Conservation (phyloP, 2,329 filamentous ascomycete species). For the Fonsecaea pugnacius region DNA sequence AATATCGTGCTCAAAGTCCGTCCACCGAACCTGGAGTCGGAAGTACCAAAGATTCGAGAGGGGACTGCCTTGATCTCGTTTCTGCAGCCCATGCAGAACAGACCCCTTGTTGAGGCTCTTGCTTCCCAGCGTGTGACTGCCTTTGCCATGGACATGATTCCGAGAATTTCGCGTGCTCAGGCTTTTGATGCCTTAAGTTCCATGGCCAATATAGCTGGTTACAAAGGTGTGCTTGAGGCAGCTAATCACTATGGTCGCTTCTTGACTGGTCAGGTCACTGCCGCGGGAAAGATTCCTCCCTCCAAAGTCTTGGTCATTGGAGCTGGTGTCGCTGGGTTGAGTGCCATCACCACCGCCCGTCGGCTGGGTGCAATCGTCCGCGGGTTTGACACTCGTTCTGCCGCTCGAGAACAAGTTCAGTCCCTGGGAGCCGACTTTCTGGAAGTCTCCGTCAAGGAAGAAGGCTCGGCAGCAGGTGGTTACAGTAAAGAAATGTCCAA, state of each 20-base stretch:
- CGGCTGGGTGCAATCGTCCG: constrained; percentile 87
- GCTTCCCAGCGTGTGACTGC: constrained; percentile 71
- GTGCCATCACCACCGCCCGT: constrained; percentile 83
- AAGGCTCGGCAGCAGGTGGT: constrained; percentile 80
- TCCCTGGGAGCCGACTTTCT: constrained; percentile 88
- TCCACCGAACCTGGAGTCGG: constrained; percentile 68
- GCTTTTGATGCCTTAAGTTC: constrained; percentile 85
- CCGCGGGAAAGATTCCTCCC: constrained; percentile 86
- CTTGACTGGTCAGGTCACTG: constrained; percentile 85
- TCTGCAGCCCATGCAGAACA: constrained; percentile 81
- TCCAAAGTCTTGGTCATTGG: constrained; percentile 90
- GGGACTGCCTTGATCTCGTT: constrained; percentile 80
- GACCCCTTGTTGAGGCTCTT: constrained; percentile 72
- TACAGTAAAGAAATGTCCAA: constrained; percentile 96
- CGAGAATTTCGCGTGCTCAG: constrained; percentile 84
- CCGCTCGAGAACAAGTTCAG: constrained; percentile 85
- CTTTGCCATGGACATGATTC: constrained; percentile 93
- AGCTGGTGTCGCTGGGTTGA: constrained; percentile 84
- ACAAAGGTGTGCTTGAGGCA: constrained; percentile 87
- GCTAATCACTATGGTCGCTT: constrained; percentile 89
- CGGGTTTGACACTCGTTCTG: constrained; percentile 88
- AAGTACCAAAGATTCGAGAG: constrained; percentile 69
- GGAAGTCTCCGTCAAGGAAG: constrained; percentile 82
- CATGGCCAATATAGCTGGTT: constrained; percentile 93
- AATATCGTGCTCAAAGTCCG: constrained; percentile 86